These are phyloP conservation scores for Penicillium oxalicum DNA, from an alignment of 2,329 filamentous ascomycete species.

Conservation along the genomic window DNA sequence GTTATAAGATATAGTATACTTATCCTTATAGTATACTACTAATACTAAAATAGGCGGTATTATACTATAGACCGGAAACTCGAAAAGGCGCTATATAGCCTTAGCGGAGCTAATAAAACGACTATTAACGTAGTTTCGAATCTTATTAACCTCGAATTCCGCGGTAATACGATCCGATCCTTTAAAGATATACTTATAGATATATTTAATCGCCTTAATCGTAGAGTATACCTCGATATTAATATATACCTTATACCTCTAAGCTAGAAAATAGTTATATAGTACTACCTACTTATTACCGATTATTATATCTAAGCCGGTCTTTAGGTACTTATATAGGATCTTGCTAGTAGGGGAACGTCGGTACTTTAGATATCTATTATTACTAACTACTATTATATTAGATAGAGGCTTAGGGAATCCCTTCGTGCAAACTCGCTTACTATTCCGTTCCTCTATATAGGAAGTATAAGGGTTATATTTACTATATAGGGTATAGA, in stretches of 20 bases:
- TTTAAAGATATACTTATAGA: slow-evolving; percentile 5
- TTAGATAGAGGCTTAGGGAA: not conserved
- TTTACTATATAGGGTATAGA: not conserved
- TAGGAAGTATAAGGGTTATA: not conserved
- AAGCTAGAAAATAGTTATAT: not conserved
- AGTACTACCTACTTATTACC: not conserved
- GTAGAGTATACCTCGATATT: not conserved
- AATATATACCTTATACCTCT: not conserved
- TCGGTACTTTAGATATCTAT: not conserved
- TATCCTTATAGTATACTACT: not conserved
- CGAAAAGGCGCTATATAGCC: not conserved
- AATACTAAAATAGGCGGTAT: not conserved
- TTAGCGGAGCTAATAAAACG: not conserved
- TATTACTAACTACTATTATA: not conserved
- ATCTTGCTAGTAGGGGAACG: not conserved
- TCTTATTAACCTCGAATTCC: slow-evolving; percentile 2
- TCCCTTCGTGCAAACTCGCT: not conserved
- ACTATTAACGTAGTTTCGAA: not conserved
- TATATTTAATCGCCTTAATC: not conserved
- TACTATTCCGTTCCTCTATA: not conserved
- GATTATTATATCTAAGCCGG: not conserved
- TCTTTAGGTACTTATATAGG: not conserved
- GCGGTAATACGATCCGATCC: not conserved
- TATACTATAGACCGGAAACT: not conserved
- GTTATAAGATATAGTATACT: not conserved